A percentile compares a stretch with the other conserved stretches of the same genome.
Evolutionary conservation across 2,329 filamentous ascomycete genomes (phyloP).

Genomic region (Elsinoe perseae): DNA sequence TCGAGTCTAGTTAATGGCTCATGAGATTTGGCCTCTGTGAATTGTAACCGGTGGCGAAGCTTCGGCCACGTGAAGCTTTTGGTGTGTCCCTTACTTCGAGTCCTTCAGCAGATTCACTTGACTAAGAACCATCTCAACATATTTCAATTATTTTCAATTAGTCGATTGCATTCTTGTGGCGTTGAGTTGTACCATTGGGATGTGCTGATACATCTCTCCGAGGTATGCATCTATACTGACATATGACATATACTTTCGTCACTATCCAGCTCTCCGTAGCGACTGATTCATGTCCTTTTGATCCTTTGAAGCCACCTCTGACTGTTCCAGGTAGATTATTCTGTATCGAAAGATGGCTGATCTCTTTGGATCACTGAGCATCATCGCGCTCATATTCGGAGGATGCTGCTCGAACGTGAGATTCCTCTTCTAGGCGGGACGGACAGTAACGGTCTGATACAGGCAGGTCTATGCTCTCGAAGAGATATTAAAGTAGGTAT

Average conservation of each 20-base stretch:
- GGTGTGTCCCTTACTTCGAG: neutral
- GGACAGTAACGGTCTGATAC: constrained; percentile 18
- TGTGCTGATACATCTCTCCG: neutral
- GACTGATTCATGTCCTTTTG: no score
- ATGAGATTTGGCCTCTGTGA: no score
- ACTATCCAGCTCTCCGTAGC: no score
- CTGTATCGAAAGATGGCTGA: constrained; percentile 6
- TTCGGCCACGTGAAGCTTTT: neutral
- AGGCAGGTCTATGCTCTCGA: constrained; percentile 86
- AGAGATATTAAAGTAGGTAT: constrained; percentile 78
- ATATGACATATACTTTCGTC: neutral
- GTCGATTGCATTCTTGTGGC: neutral
- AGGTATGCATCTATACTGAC: neutral
- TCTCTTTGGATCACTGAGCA: constrained; percentile 36
- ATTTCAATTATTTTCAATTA: neutral
- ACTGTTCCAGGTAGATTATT: no score
- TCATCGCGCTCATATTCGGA: constrained; percentile 84
- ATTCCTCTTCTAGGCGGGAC: neutral
- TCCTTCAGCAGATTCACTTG: neutral
- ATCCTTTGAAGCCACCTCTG: no score
- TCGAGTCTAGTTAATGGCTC: neutral
- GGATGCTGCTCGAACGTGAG: constrained; percentile 89
- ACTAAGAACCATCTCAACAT: neutral
- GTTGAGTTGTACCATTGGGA: neutral
- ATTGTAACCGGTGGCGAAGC: neutral